Conservation (phyloP, 768 basidiomycete genomes). For the Austroboletus eburneus region DNA sequence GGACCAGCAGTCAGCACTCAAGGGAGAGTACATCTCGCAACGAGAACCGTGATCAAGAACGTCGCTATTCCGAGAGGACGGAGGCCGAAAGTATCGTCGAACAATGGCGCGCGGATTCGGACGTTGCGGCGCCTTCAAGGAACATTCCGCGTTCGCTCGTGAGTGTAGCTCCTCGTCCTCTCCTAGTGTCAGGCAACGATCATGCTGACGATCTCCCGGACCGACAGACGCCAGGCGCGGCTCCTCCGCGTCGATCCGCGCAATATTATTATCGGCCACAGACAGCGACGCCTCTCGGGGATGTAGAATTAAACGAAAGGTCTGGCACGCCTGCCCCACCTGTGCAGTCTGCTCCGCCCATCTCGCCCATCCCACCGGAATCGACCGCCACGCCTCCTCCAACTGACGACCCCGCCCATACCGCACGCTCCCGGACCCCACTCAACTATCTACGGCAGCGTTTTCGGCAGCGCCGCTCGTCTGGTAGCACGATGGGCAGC, state of each 20-base stretch:
- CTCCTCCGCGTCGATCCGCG: conserved; percentile 8
- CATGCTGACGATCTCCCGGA: background rate
- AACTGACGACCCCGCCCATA: conserved; percentile 2
- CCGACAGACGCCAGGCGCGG: conserved; percentile 15
- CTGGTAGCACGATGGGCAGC: too few species aligned
- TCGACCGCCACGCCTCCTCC: background rate
- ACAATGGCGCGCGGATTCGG: conserved; percentile 30
- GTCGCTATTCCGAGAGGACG: conserved; percentile 16
- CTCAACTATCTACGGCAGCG: conserved; percentile 23
- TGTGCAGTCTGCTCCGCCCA: too few species aligned
- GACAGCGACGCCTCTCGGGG: conserved; percentile 24
- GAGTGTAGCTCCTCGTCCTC: too few species aligned
- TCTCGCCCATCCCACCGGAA: conserved; percentile 10
- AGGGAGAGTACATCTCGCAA: conserved; percentile 15
- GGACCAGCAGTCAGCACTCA: conserved; percentile 25
- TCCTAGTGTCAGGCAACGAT: background rate
- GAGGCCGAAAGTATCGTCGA: conserved; percentile 26
- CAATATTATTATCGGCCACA: conserved; percentile 26
- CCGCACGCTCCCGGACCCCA: conserved; percentile 16
- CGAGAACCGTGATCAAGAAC: conserved; percentile 14
- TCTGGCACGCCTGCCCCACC: conserved; percentile 16
- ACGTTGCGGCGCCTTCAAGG: conserved; percentile 14
- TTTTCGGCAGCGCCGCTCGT: conserved; percentile 29
- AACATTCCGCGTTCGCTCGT: conserved; percentile 20
- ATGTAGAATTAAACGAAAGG: conserved; percentile 13